Evolutionary conservation across 768 basidiomycete species (phyloP).

Genomic region (Hericium erinaceus): DNA sequence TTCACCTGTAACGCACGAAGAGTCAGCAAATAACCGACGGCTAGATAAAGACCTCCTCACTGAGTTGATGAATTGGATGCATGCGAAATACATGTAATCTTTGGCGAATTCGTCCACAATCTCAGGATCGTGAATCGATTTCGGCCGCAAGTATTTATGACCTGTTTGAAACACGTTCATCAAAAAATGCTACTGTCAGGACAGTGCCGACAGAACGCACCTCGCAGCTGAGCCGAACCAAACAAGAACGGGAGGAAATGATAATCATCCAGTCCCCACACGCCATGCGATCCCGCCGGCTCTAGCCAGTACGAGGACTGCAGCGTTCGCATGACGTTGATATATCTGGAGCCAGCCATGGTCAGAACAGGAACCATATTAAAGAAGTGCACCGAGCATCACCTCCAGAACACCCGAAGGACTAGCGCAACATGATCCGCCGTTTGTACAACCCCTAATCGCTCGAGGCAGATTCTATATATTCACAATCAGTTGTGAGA

Average conservation of each 20-base stretch:
- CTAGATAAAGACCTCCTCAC: constrained; percentile 31
- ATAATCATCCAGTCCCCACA: constrained; percentile 96
- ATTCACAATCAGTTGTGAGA: background rate
- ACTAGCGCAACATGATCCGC: constrained; percentile 72
- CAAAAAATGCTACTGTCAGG: background rate
- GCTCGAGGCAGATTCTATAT: constrained; percentile 69
- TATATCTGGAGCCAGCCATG: constrained; percentile 35
- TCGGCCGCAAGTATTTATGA: constrained; percentile 88
- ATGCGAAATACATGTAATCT: constrained; percentile 95
- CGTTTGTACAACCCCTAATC: constrained; percentile 51
- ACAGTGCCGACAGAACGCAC: constrained; percentile 18
- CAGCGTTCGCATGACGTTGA: constrained; percentile 72
- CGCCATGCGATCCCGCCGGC: constrained; percentile 97
- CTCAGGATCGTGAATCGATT: constrained; percentile 86
- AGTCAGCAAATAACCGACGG: background rate
- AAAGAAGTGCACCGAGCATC: background rate
- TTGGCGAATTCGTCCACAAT: constrained; percentile 87
- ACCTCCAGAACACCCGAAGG: constrained; percentile 85
- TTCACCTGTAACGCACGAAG: constrained; percentile 55
- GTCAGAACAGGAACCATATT: background rate
- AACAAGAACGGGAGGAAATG: constrained; percentile 91
- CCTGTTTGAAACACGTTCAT: background rate
- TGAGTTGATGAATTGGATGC: constrained; percentile 93
- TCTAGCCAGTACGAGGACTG: constrained; percentile 97
- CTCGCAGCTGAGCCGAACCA: constrained; percentile 71